A percentile compares a stretch with the other conserved stretches of the same genome.
phyloP scores from a whole-genome alignment of 176 grass and related monocot species.

The Eragrostis nindensis region DNA sequence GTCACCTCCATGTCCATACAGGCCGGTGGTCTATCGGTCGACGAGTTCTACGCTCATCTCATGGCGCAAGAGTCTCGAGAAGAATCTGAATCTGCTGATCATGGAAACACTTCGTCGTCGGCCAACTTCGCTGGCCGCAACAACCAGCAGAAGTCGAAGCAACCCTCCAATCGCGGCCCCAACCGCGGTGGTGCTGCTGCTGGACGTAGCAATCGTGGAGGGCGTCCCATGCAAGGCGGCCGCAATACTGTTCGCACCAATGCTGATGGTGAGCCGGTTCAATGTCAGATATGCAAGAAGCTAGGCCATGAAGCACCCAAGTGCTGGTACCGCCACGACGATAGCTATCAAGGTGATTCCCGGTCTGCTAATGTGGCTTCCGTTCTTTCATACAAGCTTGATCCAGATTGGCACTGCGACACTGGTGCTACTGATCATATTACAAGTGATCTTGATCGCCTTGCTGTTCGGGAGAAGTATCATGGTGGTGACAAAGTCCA shows the following conservation, averaged over 20 bases:
- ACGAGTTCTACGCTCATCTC: neutral
- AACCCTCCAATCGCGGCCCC: neutral
- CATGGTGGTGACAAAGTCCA: neutral
- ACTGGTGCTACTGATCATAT: neutral
- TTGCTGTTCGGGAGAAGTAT: neutral
- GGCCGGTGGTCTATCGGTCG: neutral
- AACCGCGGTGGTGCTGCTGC: no score
- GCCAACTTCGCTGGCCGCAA: neutral
- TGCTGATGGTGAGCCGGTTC: no score
- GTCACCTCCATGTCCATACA: neutral
- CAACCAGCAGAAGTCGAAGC: neutral
- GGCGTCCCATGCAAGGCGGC: no score
- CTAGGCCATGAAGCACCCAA: neutral
- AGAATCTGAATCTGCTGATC: neutral
- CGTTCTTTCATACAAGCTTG: neutral
- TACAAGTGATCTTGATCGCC: neutral
- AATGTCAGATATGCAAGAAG: neutral
- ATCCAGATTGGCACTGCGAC: neutral
- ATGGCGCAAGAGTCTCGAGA: neutral
- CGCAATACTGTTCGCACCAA: neutral
- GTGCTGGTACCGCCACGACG: neutral
- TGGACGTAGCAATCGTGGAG: neutral
- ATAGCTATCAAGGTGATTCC: neutral
- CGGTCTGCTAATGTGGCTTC: neutral
- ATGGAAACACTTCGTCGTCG: neutral